Base-by-base conservation (phyloP, 768 basidiomycete genomes). In the Rhizopogon vesiculosus region DNA sequence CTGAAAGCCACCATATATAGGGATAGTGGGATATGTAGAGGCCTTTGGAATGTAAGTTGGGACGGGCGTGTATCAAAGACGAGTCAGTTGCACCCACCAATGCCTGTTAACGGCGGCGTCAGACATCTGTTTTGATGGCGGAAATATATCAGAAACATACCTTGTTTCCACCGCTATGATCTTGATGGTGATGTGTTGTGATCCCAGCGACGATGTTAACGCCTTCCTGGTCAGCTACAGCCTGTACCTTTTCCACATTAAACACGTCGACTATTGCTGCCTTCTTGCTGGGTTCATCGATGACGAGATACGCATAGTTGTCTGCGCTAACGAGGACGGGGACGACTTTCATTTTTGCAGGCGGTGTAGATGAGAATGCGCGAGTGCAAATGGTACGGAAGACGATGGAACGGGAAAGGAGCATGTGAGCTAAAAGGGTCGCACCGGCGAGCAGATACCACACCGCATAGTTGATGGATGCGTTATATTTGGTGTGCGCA, bases 151-250 rank as follows among this genome's bases (percentile, higher is more conserved):
- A 2, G 35, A 22, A 46, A 69, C 73, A 58, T 35, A 91, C 91
- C 74, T 84, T 67, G 70, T 95, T 96, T 35, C 93, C 93, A 18
- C 91, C 91, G 60, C 85, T 87, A 68, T 94, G 93, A 73, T 98
- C 95, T 59, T 78, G 64, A 69, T 97, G 95, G 69, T 94, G 92
- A 71, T 97, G 96, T 2, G 96, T 98, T 12, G 93, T 97, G 61
- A 98, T 78, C 22, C 74, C 80, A 41, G 89, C 86, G 38, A 89
- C 77, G 55, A 94, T 78, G 45, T 79, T 67, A 25, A 92, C 87
- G 8, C 77, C 83, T 40, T 82, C 79, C 9, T 74, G 70, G 42
- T 83, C 71, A 2, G 90, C 93, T 1, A 80, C 83, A 0, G 76
- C 80, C 38, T 76, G 65, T 3, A 94, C 83, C 65, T 86, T 90